Percentiles rank a stretch among this genome's conserved stretches.
Evolutionary conservation across 2,329 filamentous ascomycete genomes (phyloP).

Genomic region (Botrytis paeoniae): DNA sequence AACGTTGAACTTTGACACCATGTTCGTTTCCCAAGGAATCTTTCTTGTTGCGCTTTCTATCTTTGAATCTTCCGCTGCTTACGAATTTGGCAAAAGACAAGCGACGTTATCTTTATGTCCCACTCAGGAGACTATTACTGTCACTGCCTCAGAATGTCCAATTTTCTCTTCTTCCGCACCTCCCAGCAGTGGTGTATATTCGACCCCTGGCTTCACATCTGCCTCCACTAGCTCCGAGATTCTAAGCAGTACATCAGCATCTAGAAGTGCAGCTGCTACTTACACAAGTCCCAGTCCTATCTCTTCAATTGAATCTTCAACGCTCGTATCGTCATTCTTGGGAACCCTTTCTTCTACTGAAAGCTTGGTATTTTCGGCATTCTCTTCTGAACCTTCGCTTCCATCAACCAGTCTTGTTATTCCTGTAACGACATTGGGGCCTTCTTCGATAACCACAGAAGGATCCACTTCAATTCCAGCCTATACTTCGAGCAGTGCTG

Average conservation of each 20-base stretch:
- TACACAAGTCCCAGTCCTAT: neutral
- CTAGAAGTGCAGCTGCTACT: neutral
- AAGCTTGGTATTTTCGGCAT: neutral
- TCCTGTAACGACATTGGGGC: neutral
- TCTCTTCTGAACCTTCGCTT: neutral
- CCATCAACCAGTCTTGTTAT: neutral
- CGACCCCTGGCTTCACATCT: conserved; percentile 3
- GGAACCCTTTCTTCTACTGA: neutral
- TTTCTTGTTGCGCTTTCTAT: conserved; percentile 6
- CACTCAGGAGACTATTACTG: conserved; percentile 4
- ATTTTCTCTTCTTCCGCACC: neutral
- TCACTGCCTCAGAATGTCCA: conserved; percentile 7
- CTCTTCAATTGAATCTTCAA: neutral
- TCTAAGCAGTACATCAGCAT: neutral
- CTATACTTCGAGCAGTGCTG: neutral
- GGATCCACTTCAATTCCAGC: neutral
- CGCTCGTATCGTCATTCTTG: neutral
- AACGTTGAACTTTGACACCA: neutral
- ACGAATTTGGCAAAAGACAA: conserved; percentile 6
- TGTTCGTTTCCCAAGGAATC: neutral
- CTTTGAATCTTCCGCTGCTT: conserved; percentile 3
- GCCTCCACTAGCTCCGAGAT: neutral
- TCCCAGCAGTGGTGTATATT: neutral
- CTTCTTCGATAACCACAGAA: neutral
- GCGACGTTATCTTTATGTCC: neutral